Conservation (phyloP, 495 filamentous ascomycete species). For the Monascus purpureus region DNA sequence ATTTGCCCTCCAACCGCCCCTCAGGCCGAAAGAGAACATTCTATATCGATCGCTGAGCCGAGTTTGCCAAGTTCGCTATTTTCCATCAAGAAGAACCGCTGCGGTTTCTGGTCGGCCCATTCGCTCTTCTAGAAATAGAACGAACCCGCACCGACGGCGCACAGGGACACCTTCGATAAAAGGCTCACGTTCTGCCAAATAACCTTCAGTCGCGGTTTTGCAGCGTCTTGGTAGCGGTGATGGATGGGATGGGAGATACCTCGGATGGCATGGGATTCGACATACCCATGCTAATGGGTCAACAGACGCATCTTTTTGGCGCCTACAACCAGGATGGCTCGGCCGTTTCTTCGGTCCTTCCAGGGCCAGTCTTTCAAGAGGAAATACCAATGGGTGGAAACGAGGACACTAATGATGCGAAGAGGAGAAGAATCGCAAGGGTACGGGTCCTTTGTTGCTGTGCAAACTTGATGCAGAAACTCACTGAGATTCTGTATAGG, state of each 20-base stretch:
- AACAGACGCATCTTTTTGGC: constrained; percentile 60
- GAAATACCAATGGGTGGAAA: constrained; percentile 27
- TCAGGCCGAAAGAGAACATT: too few relatives aligned
- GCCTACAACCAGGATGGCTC: constrained; percentile 47
- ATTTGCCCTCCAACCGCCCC: too few relatives aligned
- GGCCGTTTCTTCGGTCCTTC: constrained; percentile 42
- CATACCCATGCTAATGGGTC: constrained; percentile 36
- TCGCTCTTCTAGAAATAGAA: too few relatives aligned
- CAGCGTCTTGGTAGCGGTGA: constrained; percentile 4
- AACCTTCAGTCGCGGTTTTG: too few relatives aligned
- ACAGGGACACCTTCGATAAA: too few relatives aligned
- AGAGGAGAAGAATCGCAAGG: constrained; percentile 85
- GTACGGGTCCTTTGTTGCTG: constrained; percentile 26
- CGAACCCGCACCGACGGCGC: too few relatives aligned
- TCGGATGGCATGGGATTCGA: constrained; percentile 28
- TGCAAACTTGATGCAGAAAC: constrained; percentile 1
- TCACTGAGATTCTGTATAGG: constrained; percentile 35
- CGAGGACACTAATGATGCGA: constrained; percentile 62
- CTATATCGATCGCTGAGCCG: too few relatives aligned
- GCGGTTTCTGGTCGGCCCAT: too few relatives aligned
- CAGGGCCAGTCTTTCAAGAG: constrained; percentile 49
- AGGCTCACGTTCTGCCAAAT: too few relatives aligned
- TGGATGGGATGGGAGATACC: constrained; percentile 30
- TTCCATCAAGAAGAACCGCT: too few relatives aligned
- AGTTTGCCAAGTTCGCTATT: too few relatives aligned